Evolutionary conservation across 192 early-diverging fungal species (phyloP), one percentile per base, ranked within the genome.

Genomic region (Entomortierella chlamydospora): DNA sequence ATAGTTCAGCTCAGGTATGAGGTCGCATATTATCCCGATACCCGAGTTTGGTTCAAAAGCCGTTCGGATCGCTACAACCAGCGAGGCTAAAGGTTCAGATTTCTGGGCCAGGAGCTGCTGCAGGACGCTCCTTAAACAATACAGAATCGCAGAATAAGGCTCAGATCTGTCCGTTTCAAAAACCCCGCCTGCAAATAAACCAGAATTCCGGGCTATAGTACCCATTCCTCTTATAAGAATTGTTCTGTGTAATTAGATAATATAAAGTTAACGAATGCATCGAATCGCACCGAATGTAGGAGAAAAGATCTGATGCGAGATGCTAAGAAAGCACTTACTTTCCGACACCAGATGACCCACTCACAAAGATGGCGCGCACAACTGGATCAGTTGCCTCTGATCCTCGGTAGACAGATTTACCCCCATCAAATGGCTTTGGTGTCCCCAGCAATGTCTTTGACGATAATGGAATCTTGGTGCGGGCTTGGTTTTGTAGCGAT

Each of bases 41-140:
- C 76, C 76, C 12, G 76, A 79, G 20, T 59, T 66, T 0, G 68
- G 76, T 18, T 66, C 76, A 49, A 79, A 79, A 8, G 76, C 76
- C 31, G 76, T 79, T 30, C 76, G 67, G 13, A 79, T 79, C 1
- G 76, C 76, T 34, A 79, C 63, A 0, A 79, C 68, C 0, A 79
- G 57, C 0, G 76, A 70, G 17, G 76, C 76, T 18, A 79, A 26
- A 1, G 76, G 68, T 5, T 79, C 76, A 0, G 76, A 70, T 28
- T 70, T 62, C 50, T 79, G 76, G 6, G 76, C 49, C 63, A 79
- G 23, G 8, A 79, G 61, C 29, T 79, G 76, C 22, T 79, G 76
- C 8, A 79, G 68, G 0, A 79, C 68, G 31, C 63, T 70, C 39
- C 66, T 68, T 15, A 79, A 65, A 20, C 76, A 79, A 0, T 50